Evolutionary conservation across 208 protist species (phyloP).

Genomic region (Herpetomonas samuelpessoai): DNA sequence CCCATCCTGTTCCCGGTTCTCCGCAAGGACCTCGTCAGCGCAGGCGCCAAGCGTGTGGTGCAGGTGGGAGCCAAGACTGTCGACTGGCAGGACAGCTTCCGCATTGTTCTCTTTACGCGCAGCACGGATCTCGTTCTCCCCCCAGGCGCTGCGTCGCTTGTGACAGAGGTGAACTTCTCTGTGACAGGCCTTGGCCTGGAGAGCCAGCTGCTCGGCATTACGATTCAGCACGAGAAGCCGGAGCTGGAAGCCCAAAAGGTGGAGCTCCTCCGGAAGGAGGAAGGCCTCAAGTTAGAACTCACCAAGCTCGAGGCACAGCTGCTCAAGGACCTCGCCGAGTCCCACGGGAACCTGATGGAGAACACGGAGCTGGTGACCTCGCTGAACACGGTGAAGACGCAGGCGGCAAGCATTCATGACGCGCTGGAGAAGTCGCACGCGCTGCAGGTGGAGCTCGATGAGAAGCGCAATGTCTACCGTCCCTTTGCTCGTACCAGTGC

Average conservation of each 20-base stretch:
- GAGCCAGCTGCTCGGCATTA: constrained; percentile 94
- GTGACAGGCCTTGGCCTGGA: constrained; percentile 95
- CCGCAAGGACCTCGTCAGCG: constrained; percentile 89
- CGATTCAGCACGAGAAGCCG: constrained; percentile 95
- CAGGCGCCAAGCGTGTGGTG: constrained; percentile 90
- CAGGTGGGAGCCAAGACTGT: constrained; percentile 96
- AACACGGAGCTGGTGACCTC: constrained; percentile 93
- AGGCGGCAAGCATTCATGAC: constrained; percentile 79
- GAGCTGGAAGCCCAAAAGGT: constrained; percentile 94
- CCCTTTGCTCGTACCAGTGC: constrained; percentile 86
- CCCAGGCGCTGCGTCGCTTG: constrained; percentile 83
- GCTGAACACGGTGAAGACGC: constrained; percentile 94
- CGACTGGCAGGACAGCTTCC: constrained; percentile 96
- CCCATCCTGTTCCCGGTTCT: constrained; percentile 94
- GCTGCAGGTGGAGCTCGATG: constrained; percentile 91
- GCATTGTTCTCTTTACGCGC: constrained; percentile 93
- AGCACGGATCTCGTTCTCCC: constrained; percentile 86
- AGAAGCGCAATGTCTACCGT: constrained; percentile 93
- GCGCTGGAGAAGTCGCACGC: constrained; percentile 80
- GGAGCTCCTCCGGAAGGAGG: constrained; percentile 94
- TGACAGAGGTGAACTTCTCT: constrained; percentile 96
- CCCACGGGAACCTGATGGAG: constrained; percentile 94
- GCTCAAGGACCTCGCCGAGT: constrained; percentile 90
- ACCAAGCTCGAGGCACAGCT: constrained; percentile 91
- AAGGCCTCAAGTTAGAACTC: constrained; percentile 94